Evolutionary conservation across 148 eudicot genomes (phyloP).

Genomic region (Polygonum maritimum): DNA sequence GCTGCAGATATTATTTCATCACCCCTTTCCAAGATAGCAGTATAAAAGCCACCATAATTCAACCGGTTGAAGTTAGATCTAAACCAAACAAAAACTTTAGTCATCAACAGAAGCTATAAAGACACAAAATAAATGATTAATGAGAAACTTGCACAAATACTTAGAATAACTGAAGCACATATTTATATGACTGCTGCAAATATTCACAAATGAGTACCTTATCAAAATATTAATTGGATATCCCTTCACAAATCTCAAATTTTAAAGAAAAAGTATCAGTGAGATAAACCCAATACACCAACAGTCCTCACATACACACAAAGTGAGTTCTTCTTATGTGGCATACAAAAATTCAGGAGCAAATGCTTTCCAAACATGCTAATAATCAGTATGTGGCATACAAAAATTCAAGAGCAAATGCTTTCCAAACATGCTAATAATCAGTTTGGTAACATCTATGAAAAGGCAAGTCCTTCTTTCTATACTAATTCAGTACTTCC

Average conservation of each 20-base stretch:
- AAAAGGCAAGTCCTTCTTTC: background rate
- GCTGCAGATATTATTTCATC: slow-evolving; percentile 91
- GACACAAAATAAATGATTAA: background rate
- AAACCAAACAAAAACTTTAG: slow-evolving; percentile 12
- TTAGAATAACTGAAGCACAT: background rate
- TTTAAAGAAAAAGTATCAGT: background rate
- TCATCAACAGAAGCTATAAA: background rate
- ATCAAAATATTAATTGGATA: background rate
- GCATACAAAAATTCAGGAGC: background rate
- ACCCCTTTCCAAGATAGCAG: slow-evolving; percentile 82
- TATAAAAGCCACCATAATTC: slow-evolving; percentile 72
- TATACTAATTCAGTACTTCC: background rate
- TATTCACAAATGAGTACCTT: background rate
- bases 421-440: background rate
- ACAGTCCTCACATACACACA: background rate
- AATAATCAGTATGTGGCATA: background rate
- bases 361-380: no score
- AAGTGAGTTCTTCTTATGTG: background rate
- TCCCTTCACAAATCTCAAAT: background rate
- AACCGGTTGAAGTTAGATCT: slow-evolving; percentile 90
- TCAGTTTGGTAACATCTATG: background rate
- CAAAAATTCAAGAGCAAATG: background rate
- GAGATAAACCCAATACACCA: background rate
- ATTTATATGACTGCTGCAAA: background rate
- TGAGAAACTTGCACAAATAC: background rate